Base-by-base conservation (phyloP, 179 eudicot species). In the Carnegiea gigantea region DNA sequence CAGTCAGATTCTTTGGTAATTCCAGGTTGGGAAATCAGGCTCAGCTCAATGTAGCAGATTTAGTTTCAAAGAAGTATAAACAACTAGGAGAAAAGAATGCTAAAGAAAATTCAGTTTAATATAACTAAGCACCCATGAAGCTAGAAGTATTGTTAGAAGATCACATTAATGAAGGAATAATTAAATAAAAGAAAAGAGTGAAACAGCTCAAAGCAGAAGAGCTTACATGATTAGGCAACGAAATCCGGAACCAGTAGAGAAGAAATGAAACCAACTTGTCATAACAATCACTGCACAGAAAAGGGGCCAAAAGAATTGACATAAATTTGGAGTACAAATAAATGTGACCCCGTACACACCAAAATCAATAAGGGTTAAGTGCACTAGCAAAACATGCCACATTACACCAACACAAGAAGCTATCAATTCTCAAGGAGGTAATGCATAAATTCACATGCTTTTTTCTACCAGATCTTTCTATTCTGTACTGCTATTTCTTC, bases 221-320 rank as follows among this genome's bases (percentile, higher is more conserved):
- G 76, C 97, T 65, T 88, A 95, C 98, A 80, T 86, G 85, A 84
- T 78, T 84, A 73, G 97, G 98, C 86, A 93, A 40, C n/a, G 93
- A 87, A 81, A 93, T 77, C 67, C 98, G 93, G 88, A 90, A 95
- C 98, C 98, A 95, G 90, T 93, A 95, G 78, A 93, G 87, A 77
- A 93, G 93, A 86, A 90, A 95, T 48, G 97, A 89, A 80, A 90
- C 95, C 78, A 92, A 40, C 76, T 89, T 92, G 82, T 90, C 95
- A 62, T 87, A 90, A 84, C 98, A 95, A 62, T 90, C 95, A 44
- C 98, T 95, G 94, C 90, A 85, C 72, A 72, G 9, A 81, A 84
- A 76, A 72, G 33, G 77, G 67, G 24, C 72, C 33, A 72, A 73
- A 40, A 40, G 44, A 74, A 57, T 53, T 20, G 44, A 21, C 73